A percentile compares a stretch with the other conserved stretches of the same genome.
Conservation (phyloP, 2,329 filamentous ascomycete genomes). For the Rutstroemia sp. region DNA sequence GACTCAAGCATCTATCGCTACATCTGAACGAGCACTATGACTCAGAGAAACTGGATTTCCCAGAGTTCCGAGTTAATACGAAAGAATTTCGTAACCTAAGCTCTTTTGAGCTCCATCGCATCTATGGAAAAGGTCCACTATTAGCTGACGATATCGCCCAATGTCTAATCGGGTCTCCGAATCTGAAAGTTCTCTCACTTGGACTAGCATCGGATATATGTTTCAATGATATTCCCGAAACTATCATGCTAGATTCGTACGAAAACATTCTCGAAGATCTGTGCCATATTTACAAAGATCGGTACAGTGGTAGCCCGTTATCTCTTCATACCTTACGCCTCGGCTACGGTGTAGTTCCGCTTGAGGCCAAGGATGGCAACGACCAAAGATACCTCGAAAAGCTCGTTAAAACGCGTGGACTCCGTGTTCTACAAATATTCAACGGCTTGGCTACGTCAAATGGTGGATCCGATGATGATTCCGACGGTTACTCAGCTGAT, state of each 20-base stretch:
- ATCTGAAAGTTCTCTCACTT: neutral
- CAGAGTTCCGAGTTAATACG: neutral
- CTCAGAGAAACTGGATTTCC: neutral
- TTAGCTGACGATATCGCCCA: neutral
- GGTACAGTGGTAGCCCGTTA: neutral
- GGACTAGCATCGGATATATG: neutral
- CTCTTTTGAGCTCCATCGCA: neutral
- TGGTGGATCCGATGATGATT: neutral
- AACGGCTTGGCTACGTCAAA: neutral
- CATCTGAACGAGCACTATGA: neutral
- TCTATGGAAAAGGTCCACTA: neutral
- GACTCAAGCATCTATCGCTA: neutral
- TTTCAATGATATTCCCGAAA: neutral
- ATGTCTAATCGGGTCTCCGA: neutral
- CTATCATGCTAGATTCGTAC: neutral
- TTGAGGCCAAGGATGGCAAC: neutral
- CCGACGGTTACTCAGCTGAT: too few relatives aligned
- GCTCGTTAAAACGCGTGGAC: neutral
- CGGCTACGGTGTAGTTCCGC: neutral
- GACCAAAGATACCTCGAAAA: neutral
- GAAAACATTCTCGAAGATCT: neutral
- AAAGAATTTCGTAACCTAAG: neutral
- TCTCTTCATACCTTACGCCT: neutral
- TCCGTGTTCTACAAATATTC: neutral
- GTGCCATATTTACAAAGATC: neutral